Conservation (phyloP, 192 early-diverging fungal genomes). For the Backusella australiensis region DNA sequence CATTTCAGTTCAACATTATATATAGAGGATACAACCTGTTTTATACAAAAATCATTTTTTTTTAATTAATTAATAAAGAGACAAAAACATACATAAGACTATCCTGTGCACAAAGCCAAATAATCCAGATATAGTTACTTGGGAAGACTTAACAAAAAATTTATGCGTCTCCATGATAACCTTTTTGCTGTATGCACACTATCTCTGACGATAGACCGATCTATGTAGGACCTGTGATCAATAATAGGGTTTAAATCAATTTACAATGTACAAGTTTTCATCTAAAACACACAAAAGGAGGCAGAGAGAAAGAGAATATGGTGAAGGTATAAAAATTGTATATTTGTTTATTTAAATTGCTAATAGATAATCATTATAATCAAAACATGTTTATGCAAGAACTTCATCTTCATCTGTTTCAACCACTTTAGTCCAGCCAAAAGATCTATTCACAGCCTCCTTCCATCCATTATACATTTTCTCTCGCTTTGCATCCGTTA, state of each 20-base stretch:
- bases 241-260: not conserved
- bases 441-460: slow-evolving; percentile 69
- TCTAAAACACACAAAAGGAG: too few species aligned
- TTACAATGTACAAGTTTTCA: too few species aligned
- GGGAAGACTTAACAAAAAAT: not conserved
- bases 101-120: not conserved
- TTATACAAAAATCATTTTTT: not conserved
- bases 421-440: slow-evolving; percentile 50
- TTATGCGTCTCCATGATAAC: too few species aligned
- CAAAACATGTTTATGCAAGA: not conserved
- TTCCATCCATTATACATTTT: slow-evolving; percentile 66
- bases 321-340: not conserved
- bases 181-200: not conserved
- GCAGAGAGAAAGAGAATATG: too few species aligned
- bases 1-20: not conserved
- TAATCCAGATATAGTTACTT: not conserved
- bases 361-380: not conserved
- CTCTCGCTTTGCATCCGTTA: slow-evolving; percentile 55
- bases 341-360: not conserved
- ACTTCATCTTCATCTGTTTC: not conserved
- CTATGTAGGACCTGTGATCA: not conserved
- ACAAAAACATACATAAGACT: not conserved
- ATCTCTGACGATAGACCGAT: not conserved
- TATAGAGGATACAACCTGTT: not conserved
- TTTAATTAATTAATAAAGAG: not conserved